phyloP scores from a whole-genome alignment of 2,329 filamentous ascomycete genomes.

The Chaetoscypha palmicola region DNA sequence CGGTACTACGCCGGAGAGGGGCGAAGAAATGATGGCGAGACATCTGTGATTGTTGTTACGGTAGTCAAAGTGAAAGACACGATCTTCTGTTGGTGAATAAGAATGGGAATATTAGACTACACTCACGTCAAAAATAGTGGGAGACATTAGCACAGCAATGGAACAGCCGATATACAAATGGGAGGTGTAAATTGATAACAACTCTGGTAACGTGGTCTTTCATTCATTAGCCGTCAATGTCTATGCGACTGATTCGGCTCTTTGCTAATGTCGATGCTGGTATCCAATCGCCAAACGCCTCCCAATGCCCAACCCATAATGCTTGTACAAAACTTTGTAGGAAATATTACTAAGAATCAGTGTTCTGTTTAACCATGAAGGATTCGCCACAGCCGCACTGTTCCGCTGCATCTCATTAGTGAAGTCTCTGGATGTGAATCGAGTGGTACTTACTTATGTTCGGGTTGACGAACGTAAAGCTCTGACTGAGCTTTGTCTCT shows the following conservation, averaged over 20 bases:
- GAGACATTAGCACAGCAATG: background rate
- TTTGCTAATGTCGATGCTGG: conserved; percentile 21
- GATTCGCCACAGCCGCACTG: conserved; percentile 95
- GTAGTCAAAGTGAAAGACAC: too few relatives aligned
- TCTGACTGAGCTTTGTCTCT: conserved; percentile 85
- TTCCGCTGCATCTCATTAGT: conserved; percentile 59
- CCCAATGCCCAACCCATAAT: conserved; percentile 29
- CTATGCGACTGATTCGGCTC: conserved; percentile 10
- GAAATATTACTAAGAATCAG: too few relatives aligned
- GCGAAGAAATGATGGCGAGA: too few relatives aligned
- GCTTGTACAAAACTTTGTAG: too few relatives aligned
- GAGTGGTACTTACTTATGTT: conserved; percentile 78
- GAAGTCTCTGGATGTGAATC: background rate
- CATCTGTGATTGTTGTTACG: too few relatives aligned
- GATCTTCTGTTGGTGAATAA: too few relatives aligned
- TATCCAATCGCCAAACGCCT: conserved; percentile 26
- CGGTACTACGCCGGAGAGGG: too few relatives aligned
- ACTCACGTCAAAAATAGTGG: background rate
- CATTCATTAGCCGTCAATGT: conserved; percentile 11
- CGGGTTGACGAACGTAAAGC: conserved; percentile 92
- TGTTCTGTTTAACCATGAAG: conserved; percentile 63
- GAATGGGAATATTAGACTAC: too few relatives aligned
- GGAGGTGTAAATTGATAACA: background rate
- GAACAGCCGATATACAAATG: background rate
- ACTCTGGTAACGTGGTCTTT: background rate